These are phyloP conservation scores for Tylopilus sp. DNA, from an alignment of 768 basidiomycete genomes.

Conservation along the genomic window DNA sequence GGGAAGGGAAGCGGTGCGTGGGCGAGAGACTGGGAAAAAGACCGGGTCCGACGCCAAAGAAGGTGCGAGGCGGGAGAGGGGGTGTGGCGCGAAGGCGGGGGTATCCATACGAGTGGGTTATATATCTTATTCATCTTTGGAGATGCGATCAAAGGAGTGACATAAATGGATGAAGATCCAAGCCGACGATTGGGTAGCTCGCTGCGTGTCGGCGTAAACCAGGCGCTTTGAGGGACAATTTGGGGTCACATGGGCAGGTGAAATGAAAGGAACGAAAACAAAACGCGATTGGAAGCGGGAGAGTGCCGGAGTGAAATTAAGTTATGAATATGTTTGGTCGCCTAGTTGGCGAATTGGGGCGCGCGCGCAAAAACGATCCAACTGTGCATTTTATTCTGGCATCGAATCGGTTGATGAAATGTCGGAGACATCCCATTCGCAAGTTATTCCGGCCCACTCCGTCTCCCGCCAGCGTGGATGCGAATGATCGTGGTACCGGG, in stretches of 20 bases:
- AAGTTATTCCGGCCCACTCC: slow-evolving; percentile 7
- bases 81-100: neutral
- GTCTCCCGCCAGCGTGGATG: neutral
- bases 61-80: too few species aligned
- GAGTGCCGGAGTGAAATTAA: neutral
- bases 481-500: neutral
- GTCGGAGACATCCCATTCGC: slow-evolving; percentile 6
- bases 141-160: neutral
- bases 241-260: neutral
- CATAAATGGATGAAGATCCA: neutral
- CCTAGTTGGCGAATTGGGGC: neutral
- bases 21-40: too few species aligned
- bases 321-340: neutral
- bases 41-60: too few species aligned
- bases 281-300: neutral
- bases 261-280: neutral
- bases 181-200: neutral
- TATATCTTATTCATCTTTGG: neutral
- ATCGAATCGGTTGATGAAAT: slow-evolving; percentile 1
- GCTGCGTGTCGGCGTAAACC: neutral
- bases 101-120: slow-evolving; percentile 5
- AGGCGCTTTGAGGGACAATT: too few species aligned
- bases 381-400: neutral
- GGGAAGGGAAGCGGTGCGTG: too few species aligned
- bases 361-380: neutral